Base-by-base conservation (phyloP, 2,329 filamentous ascomycete genomes). In the Teratosphaeria epicoccoides region DNA sequence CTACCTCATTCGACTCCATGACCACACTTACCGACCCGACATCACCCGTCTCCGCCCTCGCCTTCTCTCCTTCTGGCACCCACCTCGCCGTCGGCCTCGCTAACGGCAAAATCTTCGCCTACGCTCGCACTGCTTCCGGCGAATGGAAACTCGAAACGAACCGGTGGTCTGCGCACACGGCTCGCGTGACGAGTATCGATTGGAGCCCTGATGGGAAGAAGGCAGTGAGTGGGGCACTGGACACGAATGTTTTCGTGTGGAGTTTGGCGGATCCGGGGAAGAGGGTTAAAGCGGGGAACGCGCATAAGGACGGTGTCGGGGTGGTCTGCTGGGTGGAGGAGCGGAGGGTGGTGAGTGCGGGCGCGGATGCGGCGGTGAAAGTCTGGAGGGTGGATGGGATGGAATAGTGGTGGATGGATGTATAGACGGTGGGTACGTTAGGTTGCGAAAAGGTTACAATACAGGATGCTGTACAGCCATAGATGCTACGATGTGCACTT, bases 241-340 rank as follows among this genome's bases (percentile, higher is more conserved):
- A 98, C 67, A 96, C 91, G 0, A 89, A 95, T 63, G 79, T 98
- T 20, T 90, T 88, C 66, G 83, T 95, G 25, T 98, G 93, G 88
- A 95, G 88, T 67, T 70, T 96, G 51, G 73, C 75, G 43, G 87
- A 88, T 66, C 91, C 91, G 0, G 89, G 88, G 2, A 87, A 87
- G 69, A 80, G 91, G 59, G 80, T 94, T 59, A 91, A 93, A 73
- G 84, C 83, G 12, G 72, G 82, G 22, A 95, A 95, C 65, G 89
- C 91, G 47, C 93, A 98, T 73, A 96, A 96, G 72, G 93, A 97
- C 65, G 93, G 93, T 9, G 89, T 97, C 17, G 88, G 85, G 59
- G 91, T 87, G 14, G 85, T 97, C 14, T 79, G 79, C 11, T 98
- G 91, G 89, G 76, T 87, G 12, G 78, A 77, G 24, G 81, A 78